Evolutionary conservation across 2,329 filamentous ascomycete species (phyloP), one percentile per base, ranked within the genome.

Genomic region (Moelleriella libera): DNA sequence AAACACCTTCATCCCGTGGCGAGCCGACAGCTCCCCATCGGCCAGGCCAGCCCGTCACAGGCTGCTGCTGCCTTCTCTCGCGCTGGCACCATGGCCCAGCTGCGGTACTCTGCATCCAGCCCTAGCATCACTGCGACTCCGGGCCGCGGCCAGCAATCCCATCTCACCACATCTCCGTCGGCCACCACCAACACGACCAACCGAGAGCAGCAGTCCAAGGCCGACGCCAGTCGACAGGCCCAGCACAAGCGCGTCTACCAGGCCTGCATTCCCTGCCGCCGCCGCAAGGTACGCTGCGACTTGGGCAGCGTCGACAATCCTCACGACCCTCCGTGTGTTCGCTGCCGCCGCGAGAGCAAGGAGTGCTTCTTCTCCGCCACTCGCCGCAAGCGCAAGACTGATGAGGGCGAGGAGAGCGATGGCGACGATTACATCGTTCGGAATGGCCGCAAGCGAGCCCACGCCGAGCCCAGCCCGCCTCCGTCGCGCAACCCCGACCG

Each of bases 321-420:
- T 29, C 82, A 89, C 65, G 88, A 94, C 57, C 90, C 90, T 48
- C 92, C 92, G 2, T 98, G 92, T 64, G 85, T 90, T 50, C 82
- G 92, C 60, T 98, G 92, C 63, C 83, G 88, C 47, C 82, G 92
- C 55, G 92, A 98, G 71, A 88, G 83, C 69, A 97, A 97, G 65
- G 84, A 95, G 58, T 98, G 92, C 71, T 94, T 84, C 74, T 98
- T 98, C 71, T 94, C 88, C 52, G 87, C 88, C 21, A 97, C 89
- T 32, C 78, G 92, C 45, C 82, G 92, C 60, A 97, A 97, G 79
- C 80, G 88, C 61, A 94, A 92, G 73, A 75, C 75, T 44, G 78
- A 73, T 55, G 71, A 85, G 54, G 77, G 68, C 57, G 57, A 69
- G 37, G 72, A 68, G 47, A 66, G 65, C 48, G 68, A 71, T 49